Conservation (phyloP, 768 basidiomycete species). For the Lactarius hengduanensis region DNA sequence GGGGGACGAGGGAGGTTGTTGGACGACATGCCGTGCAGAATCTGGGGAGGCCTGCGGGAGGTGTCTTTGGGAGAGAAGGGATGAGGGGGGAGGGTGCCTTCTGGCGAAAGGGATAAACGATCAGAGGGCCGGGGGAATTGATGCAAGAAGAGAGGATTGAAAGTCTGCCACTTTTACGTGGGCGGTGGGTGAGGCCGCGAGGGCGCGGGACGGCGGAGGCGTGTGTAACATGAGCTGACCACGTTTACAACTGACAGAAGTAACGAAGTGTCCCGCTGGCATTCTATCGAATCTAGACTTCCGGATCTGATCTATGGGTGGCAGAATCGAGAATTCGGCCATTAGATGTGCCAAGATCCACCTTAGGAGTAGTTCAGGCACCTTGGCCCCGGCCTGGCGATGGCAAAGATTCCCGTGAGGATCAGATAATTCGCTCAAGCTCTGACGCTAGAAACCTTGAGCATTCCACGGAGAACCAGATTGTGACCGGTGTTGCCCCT, state of each 20-base stretch:
- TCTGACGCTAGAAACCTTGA: neutral
- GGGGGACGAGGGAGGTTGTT: slow-evolving; percentile 42
- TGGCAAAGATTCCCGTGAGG: slow-evolving; percentile 10
- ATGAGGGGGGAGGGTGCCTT: slow-evolving; percentile 17
- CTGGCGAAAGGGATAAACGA: slow-evolving; percentile 29
- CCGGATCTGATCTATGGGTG: slow-evolving; percentile 27
- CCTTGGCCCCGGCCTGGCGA: slow-evolving; percentile 10
- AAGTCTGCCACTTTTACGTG: slow-evolving; percentile 33
- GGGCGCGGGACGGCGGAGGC: slow-evolving; percentile 34
- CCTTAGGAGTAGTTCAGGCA: slow-evolving; percentile 26
- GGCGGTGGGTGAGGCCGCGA: slow-evolving; percentile 35
- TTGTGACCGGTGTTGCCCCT: neutral
- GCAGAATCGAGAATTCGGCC: slow-evolving; percentile 11
- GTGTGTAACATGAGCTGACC: slow-evolving; percentile 39
- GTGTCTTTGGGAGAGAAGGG: slow-evolving; percentile 9
- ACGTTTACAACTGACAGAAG: slow-evolving; percentile 23
- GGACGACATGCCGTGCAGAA: slow-evolving; percentile 33
- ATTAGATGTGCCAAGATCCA: slow-evolving; percentile 20
- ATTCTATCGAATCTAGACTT: slow-evolving; percentile 24
- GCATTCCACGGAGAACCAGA: neutral
- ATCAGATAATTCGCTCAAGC: slow-evolving; percentile 1
- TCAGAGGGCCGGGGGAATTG: slow-evolving; percentile 34
- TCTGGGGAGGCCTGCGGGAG: slow-evolving; percentile 21
- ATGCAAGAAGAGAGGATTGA: slow-evolving; percentile 28
- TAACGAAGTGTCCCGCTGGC: slow-evolving; percentile 6